These are phyloP conservation scores for Leccinum longicurvipes DNA, from an alignment of 768 basidiomycete species.

Conservation along the genomic window DNA sequence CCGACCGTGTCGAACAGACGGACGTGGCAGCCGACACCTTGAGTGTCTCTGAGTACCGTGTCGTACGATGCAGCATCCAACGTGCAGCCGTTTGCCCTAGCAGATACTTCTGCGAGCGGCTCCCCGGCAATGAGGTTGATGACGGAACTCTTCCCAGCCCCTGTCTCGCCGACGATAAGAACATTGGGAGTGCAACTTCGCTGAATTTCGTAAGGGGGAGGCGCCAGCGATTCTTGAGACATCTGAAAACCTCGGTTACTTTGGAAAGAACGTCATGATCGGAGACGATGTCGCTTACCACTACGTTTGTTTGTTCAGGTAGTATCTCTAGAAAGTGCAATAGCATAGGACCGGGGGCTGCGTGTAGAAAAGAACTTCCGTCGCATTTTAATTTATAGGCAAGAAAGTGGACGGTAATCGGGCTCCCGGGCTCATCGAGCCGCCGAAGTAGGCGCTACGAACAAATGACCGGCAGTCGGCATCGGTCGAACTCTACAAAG, in stretches of 20 bases:
- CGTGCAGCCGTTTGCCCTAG: constrained; percentile 35
- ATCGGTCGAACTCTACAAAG: not conserved
- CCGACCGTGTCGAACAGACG: constrained; percentile 32
- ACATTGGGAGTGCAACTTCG: constrained; percentile 28
- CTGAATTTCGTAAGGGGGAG: constrained; percentile 8
- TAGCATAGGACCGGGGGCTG: not conserved
- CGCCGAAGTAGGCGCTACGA: not conserved
- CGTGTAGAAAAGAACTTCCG: not conserved
- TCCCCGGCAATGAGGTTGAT: constrained; percentile 37
- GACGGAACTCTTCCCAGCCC: constrained; percentile 38
- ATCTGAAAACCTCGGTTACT: constrained; percentile 1
- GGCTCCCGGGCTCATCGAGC: no score
- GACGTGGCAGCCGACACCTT: constrained; percentile 14
- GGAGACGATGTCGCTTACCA: constrained; percentile 7
- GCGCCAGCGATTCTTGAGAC: not conserved
- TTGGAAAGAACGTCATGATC: not conserved
- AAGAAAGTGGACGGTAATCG: no score
- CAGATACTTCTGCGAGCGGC: constrained; percentile 25
- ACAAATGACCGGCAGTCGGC: not conserved
- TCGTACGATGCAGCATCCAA: constrained; percentile 26
- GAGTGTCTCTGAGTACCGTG: constrained; percentile 12
- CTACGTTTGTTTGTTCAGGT: not conserved
- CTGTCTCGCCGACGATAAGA: constrained; percentile 34
- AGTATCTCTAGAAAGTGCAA: not conserved
- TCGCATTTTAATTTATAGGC: no score